Percentiles rank a stretch among this genome's conserved stretches.
These are phyloP conservation scores for Penicillium macrosclerotiorum DNA, from an alignment of 495 filamentous ascomycete genomes.

Conservation along the genomic window DNA sequence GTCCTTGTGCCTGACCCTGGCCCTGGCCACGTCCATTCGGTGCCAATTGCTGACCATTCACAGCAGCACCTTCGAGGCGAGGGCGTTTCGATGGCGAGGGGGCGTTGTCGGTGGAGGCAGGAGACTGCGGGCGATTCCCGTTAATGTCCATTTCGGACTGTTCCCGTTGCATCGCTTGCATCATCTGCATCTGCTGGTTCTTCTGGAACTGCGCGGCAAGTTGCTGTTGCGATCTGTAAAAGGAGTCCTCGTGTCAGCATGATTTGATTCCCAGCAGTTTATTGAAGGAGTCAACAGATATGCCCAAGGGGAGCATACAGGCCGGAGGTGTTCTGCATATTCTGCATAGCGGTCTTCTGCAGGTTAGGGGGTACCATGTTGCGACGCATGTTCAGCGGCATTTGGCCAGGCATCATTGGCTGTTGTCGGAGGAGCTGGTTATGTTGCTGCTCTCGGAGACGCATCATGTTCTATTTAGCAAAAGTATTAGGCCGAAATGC, in stretches of 20 bases:
- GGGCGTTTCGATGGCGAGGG: constrained; percentile 89
- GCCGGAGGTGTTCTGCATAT: constrained; percentile 56
- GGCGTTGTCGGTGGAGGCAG: constrained; percentile 78
- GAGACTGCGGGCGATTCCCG: constrained; percentile 76
- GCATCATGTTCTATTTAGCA: constrained; percentile 36
- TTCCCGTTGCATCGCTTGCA: constrained; percentile 78
- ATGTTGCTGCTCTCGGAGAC: constrained; percentile 51
- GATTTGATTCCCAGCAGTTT: constrained; percentile 15
- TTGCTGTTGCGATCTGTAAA: constrained; percentile 43
- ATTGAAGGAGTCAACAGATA: not conserved
- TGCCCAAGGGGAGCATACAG: constrained; percentile 33
- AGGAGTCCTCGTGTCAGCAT: not conserved
- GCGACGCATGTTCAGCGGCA: constrained; percentile 54
- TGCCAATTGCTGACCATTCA: constrained; percentile 75
- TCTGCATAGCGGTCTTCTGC: constrained; percentile 73
- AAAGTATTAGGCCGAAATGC: constrained; percentile 15
- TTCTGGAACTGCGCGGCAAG: constrained; percentile 65
- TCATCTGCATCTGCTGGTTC: constrained; percentile 59
- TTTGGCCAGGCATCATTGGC: constrained; percentile 66
- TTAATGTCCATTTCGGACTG: constrained; percentile 86
- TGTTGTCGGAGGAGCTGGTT: constrained; percentile 69
- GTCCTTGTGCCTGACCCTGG: no score
- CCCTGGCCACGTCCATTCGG: constrained; percentile 73
- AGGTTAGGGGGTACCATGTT: constrained; percentile 52
- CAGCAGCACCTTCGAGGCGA: constrained; percentile 73